A percentile compares a stretch with the other conserved stretches of the same genome.
Conservation (phyloP, 345 rosid species). For the Pistacia integerrima region DNA sequence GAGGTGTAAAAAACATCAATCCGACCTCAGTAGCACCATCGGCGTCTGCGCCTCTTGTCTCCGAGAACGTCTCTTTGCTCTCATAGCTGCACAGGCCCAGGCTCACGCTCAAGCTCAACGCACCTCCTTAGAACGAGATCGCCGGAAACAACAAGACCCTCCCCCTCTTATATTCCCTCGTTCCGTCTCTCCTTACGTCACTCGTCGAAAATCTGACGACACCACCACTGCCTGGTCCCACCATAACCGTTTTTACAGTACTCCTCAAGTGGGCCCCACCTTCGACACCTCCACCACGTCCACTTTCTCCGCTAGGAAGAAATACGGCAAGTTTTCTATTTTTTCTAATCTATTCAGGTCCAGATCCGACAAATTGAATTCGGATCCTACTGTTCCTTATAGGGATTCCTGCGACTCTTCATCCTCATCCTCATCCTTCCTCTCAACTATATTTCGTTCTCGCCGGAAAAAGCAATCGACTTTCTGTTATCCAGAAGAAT, state of each 20-base stretch:
- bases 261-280: constrained; percentile 72
- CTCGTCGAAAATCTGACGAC: constrained; percentile 65
- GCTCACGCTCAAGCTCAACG: not conserved
- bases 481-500: constrained; percentile 32
- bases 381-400: constrained; percentile 41
- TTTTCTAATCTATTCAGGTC: constrained; percentile 58
- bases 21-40: constrained; percentile 64
- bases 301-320: constrained; percentile 37
- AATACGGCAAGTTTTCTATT: constrained; percentile 42
- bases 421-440: constrained; percentile 59
- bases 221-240: constrained; percentile 18
- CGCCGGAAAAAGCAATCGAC: constrained; percentile 46
- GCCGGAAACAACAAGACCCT: constrained; percentile 28
- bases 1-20: constrained; percentile 77
- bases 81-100: constrained; percentile 55
- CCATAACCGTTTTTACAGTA: constrained; percentile 52
- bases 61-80: constrained; percentile 61
- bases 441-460: constrained; percentile 45
- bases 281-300: constrained; percentile 25
- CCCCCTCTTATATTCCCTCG: constrained; percentile 70
- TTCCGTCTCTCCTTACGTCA: constrained; percentile 78
- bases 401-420: constrained; percentile 34
- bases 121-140: constrained; percentile 1
- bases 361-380: constrained; percentile 61
- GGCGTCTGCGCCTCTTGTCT: constrained; percentile 98